Conservation (phyloP, 108 stramenopile genomes). For the Parietichytrium sp. region DNA sequence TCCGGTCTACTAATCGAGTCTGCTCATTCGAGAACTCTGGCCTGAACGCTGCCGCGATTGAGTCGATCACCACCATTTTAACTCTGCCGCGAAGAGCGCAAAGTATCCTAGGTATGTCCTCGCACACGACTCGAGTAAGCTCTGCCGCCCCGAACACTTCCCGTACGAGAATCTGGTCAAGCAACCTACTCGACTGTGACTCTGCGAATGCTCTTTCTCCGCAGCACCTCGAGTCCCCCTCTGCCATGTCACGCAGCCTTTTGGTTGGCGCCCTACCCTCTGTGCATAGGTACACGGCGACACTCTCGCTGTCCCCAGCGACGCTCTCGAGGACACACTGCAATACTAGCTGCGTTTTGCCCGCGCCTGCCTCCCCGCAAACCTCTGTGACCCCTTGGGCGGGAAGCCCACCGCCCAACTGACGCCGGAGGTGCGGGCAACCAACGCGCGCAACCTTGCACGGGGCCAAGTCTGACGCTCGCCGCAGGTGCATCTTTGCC, state of each 20-base stretch:
- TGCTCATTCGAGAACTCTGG: not conserved
- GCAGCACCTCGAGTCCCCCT: not conserved
- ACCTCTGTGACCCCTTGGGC: not conserved
- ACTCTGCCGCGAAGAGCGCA: not conserved
- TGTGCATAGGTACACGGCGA: constrained; percentile 23
- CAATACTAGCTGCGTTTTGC: constrained; percentile 22
- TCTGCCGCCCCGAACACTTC: not conserved
- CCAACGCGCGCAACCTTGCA: too few species aligned
- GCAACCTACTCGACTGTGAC: not conserved
- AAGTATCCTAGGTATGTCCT: not conserved
- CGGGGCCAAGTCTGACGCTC: too few species aligned
- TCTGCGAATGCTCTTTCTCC: not conserved
- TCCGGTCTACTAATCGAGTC: not conserved
- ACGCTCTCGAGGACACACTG: not conserved
- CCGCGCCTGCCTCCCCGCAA: constrained; percentile 13
- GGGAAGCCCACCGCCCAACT: not conserved
- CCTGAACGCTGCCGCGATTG: not conserved
- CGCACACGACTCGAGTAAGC: not conserved
- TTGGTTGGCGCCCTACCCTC: not conserved
- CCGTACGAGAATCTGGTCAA: not conserved
- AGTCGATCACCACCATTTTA: not conserved
- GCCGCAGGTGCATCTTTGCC: too few species aligned
- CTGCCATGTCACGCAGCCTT: not conserved
- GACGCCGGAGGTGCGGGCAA: not conserved
- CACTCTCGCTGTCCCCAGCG: not conserved